These are phyloP conservation scores for Ogataea hybrid DNA, from an alignment of 1,139 yeast genomes.

Conservation along the genomic window DNA sequence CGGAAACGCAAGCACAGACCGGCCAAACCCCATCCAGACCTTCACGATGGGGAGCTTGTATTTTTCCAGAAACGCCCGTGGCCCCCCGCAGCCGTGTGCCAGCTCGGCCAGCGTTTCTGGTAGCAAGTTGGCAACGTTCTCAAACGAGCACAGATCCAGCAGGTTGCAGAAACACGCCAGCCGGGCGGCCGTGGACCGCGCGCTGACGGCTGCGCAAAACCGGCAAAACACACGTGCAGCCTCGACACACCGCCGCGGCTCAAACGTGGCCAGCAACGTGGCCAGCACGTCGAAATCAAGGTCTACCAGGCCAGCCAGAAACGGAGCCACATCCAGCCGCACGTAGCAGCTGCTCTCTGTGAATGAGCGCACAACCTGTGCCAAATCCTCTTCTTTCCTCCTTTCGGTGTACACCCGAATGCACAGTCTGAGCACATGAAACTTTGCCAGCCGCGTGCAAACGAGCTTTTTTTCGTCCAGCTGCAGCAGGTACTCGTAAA, in stretches of 20 bases:
- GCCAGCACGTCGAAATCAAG: constrained; percentile 35
- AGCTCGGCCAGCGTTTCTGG: constrained; percentile 24
- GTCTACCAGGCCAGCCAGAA: constrained; percentile 9
- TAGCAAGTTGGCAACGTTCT: constrained; percentile 36
- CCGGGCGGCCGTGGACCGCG: constrained; percentile 32
- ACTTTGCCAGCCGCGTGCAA: constrained; percentile 9
- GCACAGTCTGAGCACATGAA: constrained; percentile 11
- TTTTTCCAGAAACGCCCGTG: constrained; percentile 33
- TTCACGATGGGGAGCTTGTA: constrained; percentile 31
- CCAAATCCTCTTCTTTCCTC: background rate
- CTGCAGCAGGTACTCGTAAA: constrained; percentile 22
- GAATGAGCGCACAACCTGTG: constrained; percentile 11
- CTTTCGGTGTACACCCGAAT: constrained; percentile 3
- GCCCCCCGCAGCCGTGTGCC: constrained; percentile 16
- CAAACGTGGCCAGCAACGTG: constrained; percentile 35
- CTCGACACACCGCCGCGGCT: constrained; percentile 30
- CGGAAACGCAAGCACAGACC: constrained; percentile 39
- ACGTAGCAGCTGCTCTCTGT: constrained; percentile 15
- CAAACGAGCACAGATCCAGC: constrained; percentile 39
- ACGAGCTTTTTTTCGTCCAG: constrained; percentile 15
- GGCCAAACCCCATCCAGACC: constrained; percentile 41
- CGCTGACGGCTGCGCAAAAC: constrained; percentile 37
- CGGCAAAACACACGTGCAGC: constrained; percentile 39
- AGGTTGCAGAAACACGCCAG: constrained; percentile 41
- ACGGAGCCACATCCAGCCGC: constrained; percentile 13